Percentiles rank a stretch among this genome's conserved stretches.
Conservation (phyloP, 257 asterid genomes). For the Gynochthodes officinalis region DNA sequence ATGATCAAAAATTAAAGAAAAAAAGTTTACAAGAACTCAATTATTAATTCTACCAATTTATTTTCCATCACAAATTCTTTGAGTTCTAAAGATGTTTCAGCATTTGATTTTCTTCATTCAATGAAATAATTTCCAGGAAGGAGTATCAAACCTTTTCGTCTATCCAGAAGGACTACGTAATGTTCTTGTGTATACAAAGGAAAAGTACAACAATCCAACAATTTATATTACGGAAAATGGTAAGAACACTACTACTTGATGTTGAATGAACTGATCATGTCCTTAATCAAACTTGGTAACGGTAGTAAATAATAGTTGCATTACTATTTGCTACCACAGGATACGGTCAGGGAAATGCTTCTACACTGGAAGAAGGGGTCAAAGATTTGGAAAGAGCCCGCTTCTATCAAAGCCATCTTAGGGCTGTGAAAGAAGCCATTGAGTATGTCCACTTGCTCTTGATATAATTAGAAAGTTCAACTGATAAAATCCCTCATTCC, state of each 20-base stretch:
- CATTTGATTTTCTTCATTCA: neutral
- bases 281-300: too few relatives aligned
- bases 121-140: neutral
- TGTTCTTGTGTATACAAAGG: conserved; percentile 16
- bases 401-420: conserved; percentile 42
- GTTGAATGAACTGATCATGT: too few relatives aligned
- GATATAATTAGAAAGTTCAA: neutral
- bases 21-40: too few relatives aligned
- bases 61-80: too few relatives aligned
- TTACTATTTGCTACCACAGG: neutral
- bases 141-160: neutral
- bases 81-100: too few relatives aligned
- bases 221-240: conserved; percentile 15
- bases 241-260: neutral
- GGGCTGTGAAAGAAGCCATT: conserved; percentile 33
- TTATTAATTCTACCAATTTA: too few relatives aligned
- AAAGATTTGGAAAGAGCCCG: conserved; percentile 15
- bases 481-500: too few relatives aligned
- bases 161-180: conserved; percentile 15
- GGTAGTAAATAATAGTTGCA: neutral
- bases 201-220: conserved; percentile 9
- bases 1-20: too few relatives aligned
- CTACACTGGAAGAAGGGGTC: conserved; percentile 8
- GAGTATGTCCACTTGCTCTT: conserved; percentile 25
- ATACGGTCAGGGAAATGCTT: conserved; percentile 13